phyloP scores from a whole-genome alignment of 345 rosid genomes.

The Turritis glabra region DNA sequence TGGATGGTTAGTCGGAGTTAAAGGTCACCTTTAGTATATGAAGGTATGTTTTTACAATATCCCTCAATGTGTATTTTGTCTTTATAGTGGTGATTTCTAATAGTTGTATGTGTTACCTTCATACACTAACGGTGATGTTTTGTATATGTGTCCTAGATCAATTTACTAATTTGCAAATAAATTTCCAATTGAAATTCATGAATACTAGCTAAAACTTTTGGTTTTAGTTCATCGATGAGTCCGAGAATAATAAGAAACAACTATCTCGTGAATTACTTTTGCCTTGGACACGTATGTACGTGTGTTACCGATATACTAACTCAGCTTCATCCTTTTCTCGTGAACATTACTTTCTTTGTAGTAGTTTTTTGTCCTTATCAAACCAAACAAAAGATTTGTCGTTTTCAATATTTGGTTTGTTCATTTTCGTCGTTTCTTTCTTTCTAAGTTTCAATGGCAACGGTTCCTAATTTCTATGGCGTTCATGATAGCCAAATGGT shows the following conservation, averaged over 20 bases:
- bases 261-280: conserved; percentile 27
- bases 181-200: too few relatives aligned
- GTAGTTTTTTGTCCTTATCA: neutral
- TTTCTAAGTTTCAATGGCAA: neutral
- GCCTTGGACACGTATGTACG: conserved; percentile 15
- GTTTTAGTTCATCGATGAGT: conserved; percentile 1
- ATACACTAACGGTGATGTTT: too few relatives aligned
- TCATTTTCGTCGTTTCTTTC: neutral
- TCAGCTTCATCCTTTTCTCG: conserved; percentile 27
- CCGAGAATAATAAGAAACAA: conserved; percentile 16
- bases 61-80: neutral
- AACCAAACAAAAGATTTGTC: conserved; percentile 15
- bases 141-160: too few relatives aligned
- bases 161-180: too few relatives aligned
- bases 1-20: neutral
- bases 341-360: conserved; percentile 8
- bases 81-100: neutral
- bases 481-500: neutral
- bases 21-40: neutral
- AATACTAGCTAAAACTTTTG: neutral
- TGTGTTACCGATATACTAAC: neutral
- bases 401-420: neutral
- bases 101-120: neutral
- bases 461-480: neutral
- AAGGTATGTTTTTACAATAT: neutral